Conservation (phyloP, 257 asterid genomes). For the Solanum chilense region DNA sequence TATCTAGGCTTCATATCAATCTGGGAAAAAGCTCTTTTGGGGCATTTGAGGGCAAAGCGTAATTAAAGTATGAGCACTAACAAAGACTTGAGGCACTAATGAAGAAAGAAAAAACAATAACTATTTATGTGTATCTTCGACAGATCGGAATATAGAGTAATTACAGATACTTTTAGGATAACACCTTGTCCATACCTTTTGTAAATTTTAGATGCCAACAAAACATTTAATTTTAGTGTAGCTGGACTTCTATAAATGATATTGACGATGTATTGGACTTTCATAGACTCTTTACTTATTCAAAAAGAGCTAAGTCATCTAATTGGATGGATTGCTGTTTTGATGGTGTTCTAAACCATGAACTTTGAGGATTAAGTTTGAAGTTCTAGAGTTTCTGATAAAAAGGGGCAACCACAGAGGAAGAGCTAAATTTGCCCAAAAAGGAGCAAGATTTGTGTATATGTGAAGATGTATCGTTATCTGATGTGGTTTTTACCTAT, state of each 20-base stretch:
- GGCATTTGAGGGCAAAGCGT: not conserved
- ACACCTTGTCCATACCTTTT: not conserved
- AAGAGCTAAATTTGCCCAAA: not conserved
- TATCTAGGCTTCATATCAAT: not conserved
- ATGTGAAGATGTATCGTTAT: not conserved
- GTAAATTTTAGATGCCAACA: not conserved
- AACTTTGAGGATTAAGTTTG: not conserved
- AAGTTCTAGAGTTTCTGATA: not conserved
- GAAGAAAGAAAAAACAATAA: not conserved
- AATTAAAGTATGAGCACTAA: not conserved
- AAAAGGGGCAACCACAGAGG: not conserved
- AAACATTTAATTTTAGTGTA: too few species aligned
- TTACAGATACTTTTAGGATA: not conserved
- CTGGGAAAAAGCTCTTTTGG: not conserved
- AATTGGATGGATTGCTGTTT: not conserved
- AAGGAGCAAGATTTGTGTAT: not conserved
- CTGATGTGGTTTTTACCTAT: not conserved
- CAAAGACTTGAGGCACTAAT: not conserved
- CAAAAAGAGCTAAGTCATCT: not conserved
- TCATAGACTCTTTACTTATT: not conserved
- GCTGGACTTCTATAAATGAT: not conserved
- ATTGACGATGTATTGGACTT: not conserved
- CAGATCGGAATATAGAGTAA: not conserved
- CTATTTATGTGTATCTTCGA: not conserved
- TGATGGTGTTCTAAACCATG: not conserved